These are phyloP conservation scores for Xylariaceae sp. DNA, from an alignment of 2,329 filamentous ascomycete genomes.

Conservation along the genomic window DNA sequence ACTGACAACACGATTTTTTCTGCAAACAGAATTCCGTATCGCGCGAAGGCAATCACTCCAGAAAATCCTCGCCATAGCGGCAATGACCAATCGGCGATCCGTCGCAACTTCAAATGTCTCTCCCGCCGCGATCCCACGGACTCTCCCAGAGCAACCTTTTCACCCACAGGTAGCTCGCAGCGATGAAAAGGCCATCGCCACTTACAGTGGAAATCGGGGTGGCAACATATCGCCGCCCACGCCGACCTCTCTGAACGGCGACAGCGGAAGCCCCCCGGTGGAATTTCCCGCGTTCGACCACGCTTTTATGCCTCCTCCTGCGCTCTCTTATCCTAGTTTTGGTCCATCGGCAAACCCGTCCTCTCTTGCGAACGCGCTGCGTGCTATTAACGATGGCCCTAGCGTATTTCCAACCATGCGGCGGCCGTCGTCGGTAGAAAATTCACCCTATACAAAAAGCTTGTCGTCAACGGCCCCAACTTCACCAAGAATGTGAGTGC, in stretches of 20 bases:
- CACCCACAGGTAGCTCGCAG: conserved; percentile 11
- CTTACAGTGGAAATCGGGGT: conserved; percentile 2
- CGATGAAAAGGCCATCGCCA: conserved; percentile 11
- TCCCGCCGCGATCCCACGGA: conserved; percentile 20
- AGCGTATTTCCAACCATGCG: conserved; percentile 23
- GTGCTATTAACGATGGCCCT: conserved; percentile 39
- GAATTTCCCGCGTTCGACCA: conserved; percentile 15
- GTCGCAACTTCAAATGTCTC: conserved; percentile 18
- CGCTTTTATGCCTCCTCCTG: conserved; percentile 22
- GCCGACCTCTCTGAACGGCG: conserved; percentile 20
- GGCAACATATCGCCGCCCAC: conserved; percentile 22
- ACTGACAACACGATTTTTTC: conserved; percentile 15
- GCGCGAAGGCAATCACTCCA: conserved; percentile 26
- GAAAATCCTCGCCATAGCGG: conserved; percentile 28
- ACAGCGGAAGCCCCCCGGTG: conserved; percentile 14
- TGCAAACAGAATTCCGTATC: conserved; percentile 23
- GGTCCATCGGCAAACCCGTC: conserved; percentile 29
- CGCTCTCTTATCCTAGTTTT: conserved; percentile 25
- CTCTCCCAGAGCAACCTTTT: conserved; percentile 21
- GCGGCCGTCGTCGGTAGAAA: conserved; percentile 36
- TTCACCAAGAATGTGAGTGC: conserved; percentile 55
- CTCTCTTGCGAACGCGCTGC: conserved; percentile 38
- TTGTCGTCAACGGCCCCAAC: conserved; percentile 53
- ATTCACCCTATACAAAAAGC: conserved; percentile 52
- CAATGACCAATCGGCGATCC: conserved; percentile 30